Evolutionary conservation across 2,329 filamentous ascomycete species (phyloP), one percentile per base, ranked within the genome.

Genomic region (Aspergillus viridinutans): DNA sequence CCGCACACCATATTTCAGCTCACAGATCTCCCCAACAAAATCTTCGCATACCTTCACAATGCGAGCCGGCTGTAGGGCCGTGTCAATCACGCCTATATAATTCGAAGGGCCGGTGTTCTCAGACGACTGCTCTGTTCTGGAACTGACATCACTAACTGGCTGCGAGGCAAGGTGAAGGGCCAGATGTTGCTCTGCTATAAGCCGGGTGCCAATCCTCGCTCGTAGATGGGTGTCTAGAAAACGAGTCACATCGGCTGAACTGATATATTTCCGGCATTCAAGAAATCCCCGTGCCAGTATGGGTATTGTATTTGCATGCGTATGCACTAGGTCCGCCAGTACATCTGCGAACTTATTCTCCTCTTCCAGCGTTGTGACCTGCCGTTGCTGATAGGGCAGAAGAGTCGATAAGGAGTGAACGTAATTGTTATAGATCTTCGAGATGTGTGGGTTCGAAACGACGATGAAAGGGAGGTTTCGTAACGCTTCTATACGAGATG

Each of bases 151-250:
- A 56, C 84, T 83, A 68, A 93, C 87, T 14, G 90, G 89, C 61
- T 90, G 87, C 4, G 83, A 86, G 21, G 84, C 85, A 64, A 85
- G 82, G 67, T 97, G 94, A 49, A 97, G 80, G 14, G 93, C 93
- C 63, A 99, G 90, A 74, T 99, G 94, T 76, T 99, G 94, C 77
- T 99, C 94, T 4, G 92, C 94, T 54, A 99, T 91, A 63, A 99
- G 80, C 17, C 94, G 83, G 1, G 94, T 99, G 63, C 94, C 94
- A 64, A 99, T 99, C 56, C 94, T 84, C 4, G 94, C 92, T 50
- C 93, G 89, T 49, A 99, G 82, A 76, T 99, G 94, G 69, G 94
- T 90, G 72, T 99, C 93, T 35, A 99, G 82, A 69, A 97, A 99
- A 20, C 83, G 81, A 0, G 92, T 97, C n/a, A 96, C 92, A 57